Evolutionary conservation across 768 basidiomycete genomes (phyloP), one percentile per base, ranked within the genome.

Genomic region (Terana coerulea): DNA sequence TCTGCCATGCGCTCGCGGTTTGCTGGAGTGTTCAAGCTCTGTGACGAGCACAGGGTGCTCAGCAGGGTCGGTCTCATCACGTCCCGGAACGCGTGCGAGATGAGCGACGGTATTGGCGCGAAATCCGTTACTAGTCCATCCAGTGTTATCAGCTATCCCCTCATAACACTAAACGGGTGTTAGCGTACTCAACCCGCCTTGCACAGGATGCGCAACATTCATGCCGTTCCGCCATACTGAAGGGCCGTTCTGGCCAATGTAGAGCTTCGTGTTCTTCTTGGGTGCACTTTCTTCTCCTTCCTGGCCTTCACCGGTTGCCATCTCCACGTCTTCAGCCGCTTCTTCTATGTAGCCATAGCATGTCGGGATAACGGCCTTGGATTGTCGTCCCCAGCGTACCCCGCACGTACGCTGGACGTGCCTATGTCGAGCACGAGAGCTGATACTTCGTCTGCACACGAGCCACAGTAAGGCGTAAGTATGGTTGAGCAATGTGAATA

Each of bases 391-490:
- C 97, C 97, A 10, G 97, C 95, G 68, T 98, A 97, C 47, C 97
- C 97, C 10, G 93, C 92, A 65, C 97, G 86, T 48, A 95, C 72
- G 8, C 92, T 88, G 22, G 88, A 87, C 10, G 89, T 76, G 25
- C 97, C 97, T 64, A 98, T 88, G 73, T 99, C 97, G 31, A 99
- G 73, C 21, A 98, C 97, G 47, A 98, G 74, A 26, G 95, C 97
- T 30, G 93, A 88, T n/a, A 98, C 93, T 73, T 98, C 95, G 66
- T 98, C 95, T 97, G 54, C 11, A 22, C 3, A 30, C n/a, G 42
- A n/a, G n/a, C n/a, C 15, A 47, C 17, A 43, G n/a, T 45, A 21
- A 2, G 17, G 24, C 14, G 5, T 1, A 22, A 19, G n/a, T 31
- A 5, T 47, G 14, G 33, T n/a, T n/a, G n/a, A n/a, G n/a, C n/a